phyloP scores from a whole-genome alignment of 164 flowering plant species.

The Aristolochia californica region DNA sequence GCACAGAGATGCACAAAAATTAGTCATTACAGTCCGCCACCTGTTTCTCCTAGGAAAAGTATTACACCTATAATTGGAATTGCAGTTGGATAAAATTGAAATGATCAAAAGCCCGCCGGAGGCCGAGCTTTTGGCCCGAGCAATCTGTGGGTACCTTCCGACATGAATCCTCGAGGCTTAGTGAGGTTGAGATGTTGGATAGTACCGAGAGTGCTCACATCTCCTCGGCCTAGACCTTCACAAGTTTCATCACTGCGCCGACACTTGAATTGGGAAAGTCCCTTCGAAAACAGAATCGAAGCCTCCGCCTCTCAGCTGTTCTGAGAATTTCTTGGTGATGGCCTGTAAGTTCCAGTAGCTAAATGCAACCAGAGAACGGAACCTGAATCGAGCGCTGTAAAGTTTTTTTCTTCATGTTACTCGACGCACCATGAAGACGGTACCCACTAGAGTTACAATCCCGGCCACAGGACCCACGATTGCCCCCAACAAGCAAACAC shows the following conservation, averaged over 20 bases:
- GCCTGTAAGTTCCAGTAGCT: slow-evolving; percentile 26
- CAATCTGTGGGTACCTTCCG: slow-evolving; percentile 30
- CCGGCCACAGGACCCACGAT: slow-evolving; percentile 15
- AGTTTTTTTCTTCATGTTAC: slow-evolving; percentile 8
- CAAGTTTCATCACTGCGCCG: slow-evolving; percentile 42
- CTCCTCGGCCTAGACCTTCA: slow-evolving; percentile 37
- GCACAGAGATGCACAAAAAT: too few relatives aligned
- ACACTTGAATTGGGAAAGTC: slow-evolving; percentile 23
- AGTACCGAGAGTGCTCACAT: slow-evolving; percentile 58
- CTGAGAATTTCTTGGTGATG: slow-evolving; percentile 43
- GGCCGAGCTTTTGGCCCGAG: too few relatives aligned
- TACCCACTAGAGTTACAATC: slow-evolving; percentile 3
- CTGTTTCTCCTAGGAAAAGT: too few relatives aligned
- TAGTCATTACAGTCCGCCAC: too few relatives aligned
- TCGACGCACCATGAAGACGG: slow-evolving; percentile 4
- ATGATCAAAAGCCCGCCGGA: too few relatives aligned
- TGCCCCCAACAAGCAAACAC: slow-evolving; percentile 2
- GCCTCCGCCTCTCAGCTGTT: slow-evolving; percentile 41
- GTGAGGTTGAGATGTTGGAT: slow-evolving; percentile 51
- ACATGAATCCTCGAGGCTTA: slow-evolving; percentile 45
- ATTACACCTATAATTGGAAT: too few relatives aligned
- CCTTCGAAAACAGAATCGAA: slow-evolving; percentile 50
- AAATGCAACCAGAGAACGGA: slow-evolving; percentile 30
- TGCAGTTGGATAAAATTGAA: too few relatives aligned
- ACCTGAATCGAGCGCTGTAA: slow-evolving; percentile 5